Conservation (phyloP, 495 filamentous ascomycete species). For the Parachaetomium inaequale region DNA sequence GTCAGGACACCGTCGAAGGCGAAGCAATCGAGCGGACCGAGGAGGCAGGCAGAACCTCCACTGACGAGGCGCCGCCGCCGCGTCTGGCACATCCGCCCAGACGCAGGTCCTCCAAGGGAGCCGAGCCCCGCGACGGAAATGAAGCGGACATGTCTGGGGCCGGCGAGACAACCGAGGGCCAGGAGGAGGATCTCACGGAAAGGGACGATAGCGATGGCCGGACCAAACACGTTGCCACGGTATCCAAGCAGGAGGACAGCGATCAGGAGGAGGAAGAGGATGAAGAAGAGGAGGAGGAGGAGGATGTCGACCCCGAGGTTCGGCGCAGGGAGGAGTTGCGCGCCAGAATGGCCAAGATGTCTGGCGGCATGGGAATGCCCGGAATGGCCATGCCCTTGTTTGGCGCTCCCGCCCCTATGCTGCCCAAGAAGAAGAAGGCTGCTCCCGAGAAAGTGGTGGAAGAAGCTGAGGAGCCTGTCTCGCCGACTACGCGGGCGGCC, state of each 20-base stretch:
- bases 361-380: conserved; percentile 95
- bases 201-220: conserved; percentile 69
- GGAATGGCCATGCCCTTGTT: conserved; percentile 83
- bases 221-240: conserved; percentile 30
- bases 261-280: conserved; percentile 44
- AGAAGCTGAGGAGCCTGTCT: conserved; percentile 46
- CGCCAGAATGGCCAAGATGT: conserved; percentile 97
- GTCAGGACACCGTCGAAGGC: conserved; percentile 44
- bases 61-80: conserved; percentile 52
- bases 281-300: conserved; percentile 68
- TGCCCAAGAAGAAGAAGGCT: conserved; percentile 64
- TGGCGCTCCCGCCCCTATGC: conserved; percentile 50
- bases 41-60: conserved; percentile 56
- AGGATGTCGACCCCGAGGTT: conserved; percentile 88
- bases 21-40: conserved; percentile 45
- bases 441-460: conserved; percentile 42
- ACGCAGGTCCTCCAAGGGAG: conserved; percentile 53
- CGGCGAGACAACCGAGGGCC: conserved; percentile 77
- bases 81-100: conserved; percentile 42
- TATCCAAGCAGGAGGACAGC: conserved; percentile 38
- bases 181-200: conserved; percentile 70
- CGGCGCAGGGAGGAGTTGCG: conserved; percentile 83
- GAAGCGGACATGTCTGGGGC: conserved; percentile 88
- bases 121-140: conserved; percentile 66
- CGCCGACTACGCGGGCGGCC: conserved; percentile 52